Conservation (phyloP, 352 stramenopile genomes). For the Phytophthora tubulina region DNA sequence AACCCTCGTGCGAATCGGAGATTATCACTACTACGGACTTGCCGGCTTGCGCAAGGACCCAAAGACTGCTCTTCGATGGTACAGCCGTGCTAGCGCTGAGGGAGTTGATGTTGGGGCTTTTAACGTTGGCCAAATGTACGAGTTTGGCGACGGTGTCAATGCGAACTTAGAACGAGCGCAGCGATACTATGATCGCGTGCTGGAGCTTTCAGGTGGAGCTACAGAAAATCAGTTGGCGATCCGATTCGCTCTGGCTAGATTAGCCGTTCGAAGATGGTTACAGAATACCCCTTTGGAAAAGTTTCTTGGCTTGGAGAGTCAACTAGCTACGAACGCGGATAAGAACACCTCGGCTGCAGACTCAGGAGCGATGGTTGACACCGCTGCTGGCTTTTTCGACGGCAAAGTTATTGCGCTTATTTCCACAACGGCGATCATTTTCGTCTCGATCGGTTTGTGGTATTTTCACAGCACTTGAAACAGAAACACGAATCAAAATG, state of each 20-base stretch:
- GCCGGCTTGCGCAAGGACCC: constrained; percentile 47
- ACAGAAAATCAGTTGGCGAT: constrained; percentile 48
- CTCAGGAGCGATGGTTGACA: constrained; percentile 16
- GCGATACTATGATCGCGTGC: constrained; percentile 69
- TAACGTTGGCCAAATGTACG: constrained; percentile 81
- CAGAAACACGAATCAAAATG: neutral
- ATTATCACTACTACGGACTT: constrained; percentile 81
- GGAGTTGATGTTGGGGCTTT: constrained; percentile 69
- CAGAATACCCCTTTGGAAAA: constrained; percentile 33
- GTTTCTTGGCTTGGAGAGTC: constrained; percentile 17
- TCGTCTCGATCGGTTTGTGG: constrained; percentile 32
- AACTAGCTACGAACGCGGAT: constrained; percentile 2
- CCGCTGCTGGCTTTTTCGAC: constrained; percentile 22
- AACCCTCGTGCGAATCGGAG: constrained; percentile 72
- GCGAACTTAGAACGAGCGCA: constrained; percentile 61
- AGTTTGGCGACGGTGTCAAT: constrained; percentile 63
- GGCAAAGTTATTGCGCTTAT: constrained; percentile 20
- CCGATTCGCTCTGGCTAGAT: constrained; percentile 45
- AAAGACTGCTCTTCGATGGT: constrained; percentile 64
- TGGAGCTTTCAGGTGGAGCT: constrained; percentile 55
- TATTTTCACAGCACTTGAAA: constrained; percentile 37
- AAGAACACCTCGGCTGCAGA: constrained; percentile 21
- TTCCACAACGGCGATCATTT: constrained; percentile 32
- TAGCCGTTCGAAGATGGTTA: constrained; percentile 50
- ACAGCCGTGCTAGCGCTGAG: constrained; percentile 74